Evolutionary conservation across 2,329 filamentous ascomycete species (phyloP).

Genomic region (Fusarium fracticaudum): DNA sequence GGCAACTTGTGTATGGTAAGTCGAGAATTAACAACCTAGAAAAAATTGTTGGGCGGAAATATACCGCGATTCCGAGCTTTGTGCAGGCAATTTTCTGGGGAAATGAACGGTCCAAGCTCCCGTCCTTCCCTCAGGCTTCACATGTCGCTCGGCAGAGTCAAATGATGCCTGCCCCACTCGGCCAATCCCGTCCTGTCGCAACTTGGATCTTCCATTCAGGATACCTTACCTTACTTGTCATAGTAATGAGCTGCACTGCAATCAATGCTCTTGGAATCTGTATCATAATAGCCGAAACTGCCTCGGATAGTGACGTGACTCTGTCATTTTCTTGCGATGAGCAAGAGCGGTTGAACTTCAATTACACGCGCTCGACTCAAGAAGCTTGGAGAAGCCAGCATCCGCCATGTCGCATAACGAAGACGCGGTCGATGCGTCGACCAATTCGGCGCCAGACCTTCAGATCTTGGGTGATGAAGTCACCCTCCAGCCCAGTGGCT

Average conservation of each 20-base stretch:
- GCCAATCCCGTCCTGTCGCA: constrained; percentile 38
- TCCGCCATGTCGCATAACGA: constrained; percentile 46
- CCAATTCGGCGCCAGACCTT: constrained; percentile 73
- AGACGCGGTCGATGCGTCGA: constrained; percentile 44
- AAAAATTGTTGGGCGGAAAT: constrained; percentile 27
- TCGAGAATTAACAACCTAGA: not conserved
- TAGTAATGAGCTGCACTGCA: constrained; percentile 6
- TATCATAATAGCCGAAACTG: constrained; percentile 3
- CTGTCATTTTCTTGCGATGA: constrained; percentile 28
- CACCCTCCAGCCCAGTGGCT: constrained; percentile 78
- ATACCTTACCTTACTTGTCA: not conserved
- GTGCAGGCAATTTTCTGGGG: constrained; percentile 29
- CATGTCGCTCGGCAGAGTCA: constrained; percentile 40
- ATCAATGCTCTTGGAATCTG: constrained; percentile 18
- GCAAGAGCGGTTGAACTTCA: constrained; percentile 25
- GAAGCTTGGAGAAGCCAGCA: not conserved
- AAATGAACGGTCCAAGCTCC: constrained; percentile 30
- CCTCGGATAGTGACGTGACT: constrained; percentile 15
- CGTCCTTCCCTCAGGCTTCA: constrained; percentile 25
- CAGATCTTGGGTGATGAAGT: constrained; percentile 80
- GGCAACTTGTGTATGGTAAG: not conserved
- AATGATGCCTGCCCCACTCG: constrained; percentile 36
- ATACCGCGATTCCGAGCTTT: constrained; percentile 16
- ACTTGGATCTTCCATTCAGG: constrained; percentile 18
- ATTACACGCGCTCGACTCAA: constrained; percentile 11